Evolutionary conservation across 78 protist genomes (phyloP).

Genomic region (Emiliania huxleyi): DNA sequence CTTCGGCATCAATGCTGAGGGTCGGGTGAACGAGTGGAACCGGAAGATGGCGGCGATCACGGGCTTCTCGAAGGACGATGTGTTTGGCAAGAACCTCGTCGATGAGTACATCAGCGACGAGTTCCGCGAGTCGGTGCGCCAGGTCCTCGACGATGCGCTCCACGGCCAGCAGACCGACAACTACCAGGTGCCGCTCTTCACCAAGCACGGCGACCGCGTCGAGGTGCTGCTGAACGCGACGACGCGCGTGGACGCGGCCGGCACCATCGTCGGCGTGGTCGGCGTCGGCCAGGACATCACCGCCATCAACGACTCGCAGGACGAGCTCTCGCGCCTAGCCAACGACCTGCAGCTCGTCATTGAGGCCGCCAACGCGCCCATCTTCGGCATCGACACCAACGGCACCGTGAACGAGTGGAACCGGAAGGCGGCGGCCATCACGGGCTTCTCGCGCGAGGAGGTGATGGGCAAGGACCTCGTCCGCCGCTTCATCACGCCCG

Average conservation of each 20-base stretch:
- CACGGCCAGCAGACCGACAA: not conserved
- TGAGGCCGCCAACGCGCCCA: constrained; percentile 23
- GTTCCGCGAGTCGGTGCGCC: not conserved
- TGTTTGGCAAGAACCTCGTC: too few species aligned
- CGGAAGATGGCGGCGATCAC: not conserved
- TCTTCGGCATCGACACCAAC: constrained; percentile 16
- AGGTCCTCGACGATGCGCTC: not conserved
- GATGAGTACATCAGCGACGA: not conserved
- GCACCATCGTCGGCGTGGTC: too few species aligned
- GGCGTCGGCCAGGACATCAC: constrained; percentile 41
- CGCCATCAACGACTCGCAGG: not conserved
- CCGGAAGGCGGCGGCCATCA: not conserved
- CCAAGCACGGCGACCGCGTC: not conserved
- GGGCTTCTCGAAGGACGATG: too few species aligned
- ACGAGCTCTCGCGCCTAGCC: not conserved
- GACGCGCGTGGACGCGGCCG: too few species aligned
- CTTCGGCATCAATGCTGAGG: not conserved
- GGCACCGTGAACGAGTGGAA: not conserved
- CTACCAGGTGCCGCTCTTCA: constrained; percentile 31
- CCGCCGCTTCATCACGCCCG: not conserved
- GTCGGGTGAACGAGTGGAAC: not conserved
- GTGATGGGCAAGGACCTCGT: too few species aligned
- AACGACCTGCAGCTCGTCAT: not conserved
- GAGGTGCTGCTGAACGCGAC: too few species aligned
- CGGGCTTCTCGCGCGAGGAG: not conserved